Evolutionary conservation across 495 filamentous ascomycete genomes (phyloP).

Genomic region (Lepidopterella palustris): DNA sequence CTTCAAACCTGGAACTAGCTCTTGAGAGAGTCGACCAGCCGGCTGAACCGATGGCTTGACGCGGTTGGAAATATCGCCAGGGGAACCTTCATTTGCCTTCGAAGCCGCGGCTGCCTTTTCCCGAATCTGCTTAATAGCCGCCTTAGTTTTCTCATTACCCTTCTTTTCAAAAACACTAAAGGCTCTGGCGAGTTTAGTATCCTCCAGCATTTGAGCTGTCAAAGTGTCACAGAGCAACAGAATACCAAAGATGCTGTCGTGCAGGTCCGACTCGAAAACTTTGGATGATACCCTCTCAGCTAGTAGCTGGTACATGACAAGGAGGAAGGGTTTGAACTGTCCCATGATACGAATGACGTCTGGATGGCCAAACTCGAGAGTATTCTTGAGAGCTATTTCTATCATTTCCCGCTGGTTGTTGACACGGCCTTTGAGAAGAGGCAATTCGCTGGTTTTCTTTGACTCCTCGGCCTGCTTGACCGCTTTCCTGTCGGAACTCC

Average conservation of each 20-base stretch:
- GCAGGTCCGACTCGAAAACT: conserved; percentile 58
- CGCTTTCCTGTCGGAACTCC: conserved; percentile 53
- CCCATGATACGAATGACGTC: conserved; percentile 58
- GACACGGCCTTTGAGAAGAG: conserved; percentile 44
- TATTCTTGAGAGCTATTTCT: conserved; percentile 52
- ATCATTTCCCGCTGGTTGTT: conserved; percentile 53
- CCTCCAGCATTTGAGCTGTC: conserved; percentile 54
- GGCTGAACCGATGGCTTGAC: conserved; percentile 32
- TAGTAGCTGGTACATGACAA: conserved; percentile 57
- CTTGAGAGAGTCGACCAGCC: conserved; percentile 25
- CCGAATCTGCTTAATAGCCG: conserved; percentile 50
- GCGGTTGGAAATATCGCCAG: conserved; percentile 27
- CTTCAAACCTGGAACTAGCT: conserved; percentile 43
- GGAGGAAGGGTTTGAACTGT: conserved; percentile 50
- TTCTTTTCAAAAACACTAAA: conserved; percentile 58
- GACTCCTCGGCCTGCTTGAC: conserved; percentile 52
- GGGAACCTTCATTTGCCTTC: conserved; percentile 32
- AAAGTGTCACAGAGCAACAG: conserved; percentile 58
- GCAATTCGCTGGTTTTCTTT: conserved; percentile 45
- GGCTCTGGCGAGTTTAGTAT: conserved; percentile 60
- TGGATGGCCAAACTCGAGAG: conserved; percentile 56
- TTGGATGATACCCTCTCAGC: conserved; percentile 58
- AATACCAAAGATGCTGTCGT: conserved; percentile 50
- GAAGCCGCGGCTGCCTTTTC: conserved; percentile 48
- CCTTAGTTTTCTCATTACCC: conserved; percentile 56